Base-by-base conservation (phyloP, 306 rosid genomes). In the Dalbergia oliveri region DNA sequence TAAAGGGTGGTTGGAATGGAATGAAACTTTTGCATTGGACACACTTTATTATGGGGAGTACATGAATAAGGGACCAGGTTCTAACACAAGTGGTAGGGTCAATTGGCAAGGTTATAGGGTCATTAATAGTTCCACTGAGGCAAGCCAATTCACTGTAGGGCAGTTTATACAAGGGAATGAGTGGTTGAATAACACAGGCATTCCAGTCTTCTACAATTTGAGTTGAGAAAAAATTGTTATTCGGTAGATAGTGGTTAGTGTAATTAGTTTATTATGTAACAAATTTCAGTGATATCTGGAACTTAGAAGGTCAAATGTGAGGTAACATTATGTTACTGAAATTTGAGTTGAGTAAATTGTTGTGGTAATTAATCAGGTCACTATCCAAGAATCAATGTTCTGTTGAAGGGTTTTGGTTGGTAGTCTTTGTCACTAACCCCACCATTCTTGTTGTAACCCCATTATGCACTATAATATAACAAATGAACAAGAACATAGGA, bases 1-100 rank as follows among this genome's bases (percentile, higher is more conserved):
- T 0, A 88, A 75, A 0, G 97, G 98, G 6, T 94, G 95, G 97
- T 57, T 94, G 76, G 98, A 94, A 72, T 94, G 98, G 98, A 90
- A 90, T 31, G 95, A 73, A 0, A 65, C 92, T 0, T 94, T 94
- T 81, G 98, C 97, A 0, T 60, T 94, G 84, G 83, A 66, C 10
- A 94, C 97, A 0, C 23, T 94, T 31, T 94, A 89, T 57, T 94
- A 94, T 44, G 97, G 95, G 6, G 98, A 94, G 88, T 94, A 91
- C 23, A 51, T 66, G 90, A 91, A 91, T 69, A 73, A 66, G 0
- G 97, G 97, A 11, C 91, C 88, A 0, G 97, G 98, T 9, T 90
- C 98, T 1, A 88, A 87, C 35, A 91, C 91, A 0, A 87, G 79
- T 1, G 87, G 53, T 0, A 85, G 97, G 18, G 95, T 91, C 15